A percentile compares a stretch with the other conserved stretches of the same genome.
Evolutionary conservation across 768 basidiomycete genomes (phyloP).

Genomic region (Rhizopogon vinicolor): DNA sequence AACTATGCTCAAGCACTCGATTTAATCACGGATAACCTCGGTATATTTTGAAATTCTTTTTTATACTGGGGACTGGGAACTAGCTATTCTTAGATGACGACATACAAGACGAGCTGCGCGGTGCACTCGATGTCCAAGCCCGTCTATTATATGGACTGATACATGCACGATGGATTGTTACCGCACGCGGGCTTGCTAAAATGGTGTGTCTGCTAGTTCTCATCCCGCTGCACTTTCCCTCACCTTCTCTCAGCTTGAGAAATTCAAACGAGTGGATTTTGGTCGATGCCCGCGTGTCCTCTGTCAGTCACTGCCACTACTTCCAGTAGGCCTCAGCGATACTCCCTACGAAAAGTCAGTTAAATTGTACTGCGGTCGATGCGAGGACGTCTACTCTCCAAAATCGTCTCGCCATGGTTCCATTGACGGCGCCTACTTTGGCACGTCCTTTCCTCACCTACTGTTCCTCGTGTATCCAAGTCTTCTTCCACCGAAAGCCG

Average conservation of each 20-base stretch:
- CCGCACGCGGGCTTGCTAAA: slow-evolving; percentile 87
- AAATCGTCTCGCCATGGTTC: slow-evolving; percentile 96
- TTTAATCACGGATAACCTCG: slow-evolving; percentile 92
- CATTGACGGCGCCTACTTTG: slow-evolving; percentile 98
- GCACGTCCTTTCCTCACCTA: slow-evolving; percentile 96
- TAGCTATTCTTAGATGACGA: slow-evolving; percentile 65
- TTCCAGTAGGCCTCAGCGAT: slow-evolving; percentile 95
- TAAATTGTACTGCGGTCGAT: slow-evolving; percentile 97
- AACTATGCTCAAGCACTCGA: slow-evolving; percentile 94
- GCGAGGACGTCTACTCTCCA: slow-evolving; percentile 97
- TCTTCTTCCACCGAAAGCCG: slow-evolving; percentile 81
- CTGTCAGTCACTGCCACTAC: slow-evolving; percentile 90
- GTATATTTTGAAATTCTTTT: slow-evolving; percentile 40
- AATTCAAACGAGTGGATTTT: slow-evolving; percentile 98
- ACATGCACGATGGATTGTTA: slow-evolving; percentile 96
- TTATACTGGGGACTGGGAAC: background rate
- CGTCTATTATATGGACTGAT: slow-evolving; percentile 93
- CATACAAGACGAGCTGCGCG: slow-evolving; percentile 89
- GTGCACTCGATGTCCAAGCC: slow-evolving; percentile 90
- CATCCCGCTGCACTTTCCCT: background rate
- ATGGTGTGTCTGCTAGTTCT: slow-evolving; percentile 55
- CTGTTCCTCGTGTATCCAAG: slow-evolving; percentile 96
- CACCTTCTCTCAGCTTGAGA: slow-evolving; percentile 64
- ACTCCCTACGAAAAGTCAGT: slow-evolving; percentile 98
- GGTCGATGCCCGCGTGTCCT: slow-evolving; percentile 97